These are phyloP conservation scores for Carpinus viminea DNA, from an alignment of 306 rosid species.

Conservation along the genomic window DNA sequence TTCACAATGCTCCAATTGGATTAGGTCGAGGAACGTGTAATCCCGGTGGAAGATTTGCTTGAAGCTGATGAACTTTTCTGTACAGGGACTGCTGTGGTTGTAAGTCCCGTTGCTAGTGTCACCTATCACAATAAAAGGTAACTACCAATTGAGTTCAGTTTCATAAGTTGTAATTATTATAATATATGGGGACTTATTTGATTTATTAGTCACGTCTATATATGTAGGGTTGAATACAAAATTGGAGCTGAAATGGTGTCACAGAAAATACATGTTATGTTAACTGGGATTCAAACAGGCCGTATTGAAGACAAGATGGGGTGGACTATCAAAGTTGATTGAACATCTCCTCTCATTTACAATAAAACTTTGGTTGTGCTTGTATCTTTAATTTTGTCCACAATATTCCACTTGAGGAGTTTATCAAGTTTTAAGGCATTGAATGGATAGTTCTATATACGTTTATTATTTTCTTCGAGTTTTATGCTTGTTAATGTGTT, in stretches of 20 bases:
- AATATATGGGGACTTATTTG: no score
- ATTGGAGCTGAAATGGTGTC: conserved; percentile 47
- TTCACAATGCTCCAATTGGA: background rate
- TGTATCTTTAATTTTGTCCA: no score
- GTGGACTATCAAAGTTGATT: conserved; percentile 25
- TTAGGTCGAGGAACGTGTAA: conserved; percentile 46
- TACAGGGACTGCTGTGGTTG: conserved; percentile 61
- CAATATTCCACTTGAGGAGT: no score
- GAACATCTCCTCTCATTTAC: no score
- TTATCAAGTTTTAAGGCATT: no score
- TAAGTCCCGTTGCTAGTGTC: conserved; percentile 34
- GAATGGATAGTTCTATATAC: no score
- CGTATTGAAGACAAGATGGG: conserved; percentile 44
- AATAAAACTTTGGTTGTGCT: no score
- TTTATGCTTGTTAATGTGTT: no score
- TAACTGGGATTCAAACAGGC: conserved; percentile 58
- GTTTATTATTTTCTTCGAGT: no score
- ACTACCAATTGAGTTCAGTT: background rate
- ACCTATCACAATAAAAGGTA: conserved; percentile 42
- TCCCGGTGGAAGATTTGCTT: conserved; percentile 52
- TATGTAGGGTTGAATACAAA: conserved; percentile 46
- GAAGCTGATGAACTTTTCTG: conserved; percentile 65
- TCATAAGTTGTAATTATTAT: background rate
- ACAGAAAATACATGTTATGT: conserved; percentile 36
- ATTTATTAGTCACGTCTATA: background rate